Conservation (phyloP, 2,329 filamentous ascomycete species). For the Pseudogymnoascus sp. region DNA sequence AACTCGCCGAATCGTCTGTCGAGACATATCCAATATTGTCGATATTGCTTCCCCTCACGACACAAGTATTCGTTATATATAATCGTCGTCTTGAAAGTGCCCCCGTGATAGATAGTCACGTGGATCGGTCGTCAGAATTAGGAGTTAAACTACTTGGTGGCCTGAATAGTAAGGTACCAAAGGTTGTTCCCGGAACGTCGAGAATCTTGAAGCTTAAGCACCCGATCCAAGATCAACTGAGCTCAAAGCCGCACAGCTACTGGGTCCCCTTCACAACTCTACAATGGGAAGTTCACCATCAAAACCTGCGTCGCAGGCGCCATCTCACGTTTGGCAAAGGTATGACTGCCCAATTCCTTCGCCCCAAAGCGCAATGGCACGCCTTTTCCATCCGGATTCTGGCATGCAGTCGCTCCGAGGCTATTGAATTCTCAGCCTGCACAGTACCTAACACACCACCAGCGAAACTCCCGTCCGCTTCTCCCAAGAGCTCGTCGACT, state of each 20-base stretch:
- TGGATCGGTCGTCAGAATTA: background rate
- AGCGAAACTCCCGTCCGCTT: slow-evolving; percentile 60
- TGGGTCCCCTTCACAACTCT: slow-evolving; percentile 9
- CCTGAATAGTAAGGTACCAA: background rate
- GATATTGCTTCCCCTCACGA: background rate
- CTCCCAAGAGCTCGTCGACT: slow-evolving; percentile 75
- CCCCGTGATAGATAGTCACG: background rate
- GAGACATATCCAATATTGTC: background rate
- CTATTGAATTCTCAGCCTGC: background rate
- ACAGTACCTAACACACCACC: slow-evolving; percentile 14
- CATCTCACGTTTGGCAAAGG: slow-evolving; percentile 13
- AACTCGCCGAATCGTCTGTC: slow-evolving; percentile 38
- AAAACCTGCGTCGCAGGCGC: slow-evolving; percentile 9
- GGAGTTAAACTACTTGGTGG: background rate
- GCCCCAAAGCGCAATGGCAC: background rate
- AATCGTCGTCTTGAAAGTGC: background rate
- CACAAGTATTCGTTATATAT: background rate
- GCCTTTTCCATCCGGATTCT: background rate
- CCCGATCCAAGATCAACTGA: slow-evolving; percentile 4
- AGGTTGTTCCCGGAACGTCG: background rate
- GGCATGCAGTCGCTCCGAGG: background rate
- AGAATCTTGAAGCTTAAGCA: slow-evolving; percentile 7
- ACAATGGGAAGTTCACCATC: slow-evolving; percentile 12
- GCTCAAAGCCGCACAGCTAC: slow-evolving; percentile 10
- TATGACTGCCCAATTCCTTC: background rate